Base-by-base conservation (phyloP, 164 flowering plant genomes). In the Vitis cinerea region DNA sequence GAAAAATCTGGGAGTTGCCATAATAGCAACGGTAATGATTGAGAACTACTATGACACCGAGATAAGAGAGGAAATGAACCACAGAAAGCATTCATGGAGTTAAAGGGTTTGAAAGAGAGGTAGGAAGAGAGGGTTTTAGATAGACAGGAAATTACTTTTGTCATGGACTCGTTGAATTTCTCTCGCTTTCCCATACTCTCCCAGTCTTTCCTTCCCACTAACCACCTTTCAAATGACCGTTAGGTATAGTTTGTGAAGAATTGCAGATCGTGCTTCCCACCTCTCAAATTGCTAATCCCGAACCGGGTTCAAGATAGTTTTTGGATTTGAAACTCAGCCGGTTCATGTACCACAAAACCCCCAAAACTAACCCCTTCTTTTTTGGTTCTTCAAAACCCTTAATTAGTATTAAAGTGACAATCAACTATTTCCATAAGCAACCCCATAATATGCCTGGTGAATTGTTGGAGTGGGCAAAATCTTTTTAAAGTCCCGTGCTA, bases 181-280 rank as follows among this genome's bases (percentile, higher is more conserved):
- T 30, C 27, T 13, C 37, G 10, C 23, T 23, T 59, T 61, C 50
- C 13, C 8, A 60, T 17, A 16, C 27, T 64, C 27, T 31, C 62
- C 48, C 31, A 48, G 10, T 19, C 17, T 17, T n/a, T 19, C 61
- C 10, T 37, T 17, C 30, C 48, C 62, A 47, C 55, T 55, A 79
- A 76, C 77, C 56, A 74, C 80, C 82, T 65, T 71, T 73, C 74
- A 50, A 6, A 69, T 44, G 83, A 81, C 81, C 64, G 83, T 75
- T 81, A 70, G 83, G 81, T 81, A 65, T 52, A n/a, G n/a, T n/a
- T 53, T 12, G 56, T 53, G 56, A 14, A 53, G n/a, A 14, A 4
- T 53, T 1, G n/a, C 49, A 61, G 63, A 23, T 13, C 44, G 2
- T 9, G 11, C 14, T 10, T 15, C 0, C 54, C 13, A 51, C 14